Conservation (phyloP, 2,329 filamentous ascomycete species). For the Corniculantispora saksenae region DNA sequence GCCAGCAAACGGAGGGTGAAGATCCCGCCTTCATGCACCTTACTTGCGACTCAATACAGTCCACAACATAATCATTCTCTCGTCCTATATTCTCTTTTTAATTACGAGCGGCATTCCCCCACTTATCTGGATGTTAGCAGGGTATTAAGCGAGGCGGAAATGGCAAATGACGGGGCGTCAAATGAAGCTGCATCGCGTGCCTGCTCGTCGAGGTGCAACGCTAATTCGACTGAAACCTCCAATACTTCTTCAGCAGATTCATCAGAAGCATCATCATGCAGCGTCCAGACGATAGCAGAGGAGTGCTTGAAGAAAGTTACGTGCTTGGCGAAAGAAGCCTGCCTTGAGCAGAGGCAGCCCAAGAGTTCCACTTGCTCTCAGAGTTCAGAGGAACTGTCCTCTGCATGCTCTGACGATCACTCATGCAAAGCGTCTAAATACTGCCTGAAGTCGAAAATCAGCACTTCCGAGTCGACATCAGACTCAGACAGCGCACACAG, state of each 20-base stretch:
- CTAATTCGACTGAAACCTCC: neutral
- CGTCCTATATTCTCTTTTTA: too few relatives aligned
- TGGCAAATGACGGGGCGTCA: neutral
- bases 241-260: neutral
- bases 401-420: neutral
- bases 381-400: neutral
- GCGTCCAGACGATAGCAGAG: neutral
- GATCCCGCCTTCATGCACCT: neutral
- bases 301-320: neutral
- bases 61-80: neutral
- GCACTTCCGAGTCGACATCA: neutral
- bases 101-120: too few relatives aligned
- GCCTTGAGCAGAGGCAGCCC: neutral
- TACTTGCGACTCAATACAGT: neutral
- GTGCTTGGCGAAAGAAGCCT: neutral
- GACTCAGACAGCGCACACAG: neutral
- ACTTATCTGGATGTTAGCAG: too few relatives aligned
- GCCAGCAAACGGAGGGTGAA: neutral
- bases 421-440: neutral
- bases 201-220: neutral
- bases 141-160: neutral
- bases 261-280: neutral
- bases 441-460: neutral
- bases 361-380: neutral
- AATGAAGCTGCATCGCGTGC: neutral